Evolutionary conservation across 768 basidiomycete species (phyloP), one percentile per base, ranked within the genome.

Genomic region (Boletus rubescentipes): DNA sequence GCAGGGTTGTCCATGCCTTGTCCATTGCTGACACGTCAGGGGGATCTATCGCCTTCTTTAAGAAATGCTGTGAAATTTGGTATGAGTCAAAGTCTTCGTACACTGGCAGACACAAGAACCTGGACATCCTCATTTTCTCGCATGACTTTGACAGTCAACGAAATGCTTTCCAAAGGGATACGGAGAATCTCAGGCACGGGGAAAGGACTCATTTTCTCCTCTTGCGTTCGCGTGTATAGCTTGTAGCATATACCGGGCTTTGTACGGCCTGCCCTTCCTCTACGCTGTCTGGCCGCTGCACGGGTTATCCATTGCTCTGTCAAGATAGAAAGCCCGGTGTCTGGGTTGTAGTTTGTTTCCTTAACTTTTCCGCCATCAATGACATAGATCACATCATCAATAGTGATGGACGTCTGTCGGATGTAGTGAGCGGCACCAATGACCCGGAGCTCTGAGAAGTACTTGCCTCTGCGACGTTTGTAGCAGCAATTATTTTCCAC

Each of bases 201-300:
- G 68, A 88, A 93, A 9, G 77, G 69, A 2, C 71, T 74, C 87
- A 94, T 85, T 38, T 77, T 79, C 38, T 75, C 73, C 69, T 91
- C 89, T 55, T 86, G 85, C 63, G 78, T 80, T 45, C 81, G 77
- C 1, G 91, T 93, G 67, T 89, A 97, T 5, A 97, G 74, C 72
- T 93, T 97, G 73, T 88, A 97, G 71, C 93, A 97, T 51, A 82
- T 68, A 0, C 91, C 92, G 1, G 87, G 83, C 54, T 80, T 84
- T 3, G 89, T 94, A 50, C 95, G 83, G 21, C 95, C 95, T 2
- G 95, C 94, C 64, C 95, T 83, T 54, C 95, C 95, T 55, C 93
- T 75, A 51, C 95, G 77, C 65, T 98, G 95, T 55, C 82, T 77
- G 3, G 87, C 89, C 4, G 89, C 87, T 1, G 94, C 94, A 54